Evolutionary conservation across 768 basidiomycete species (phyloP), one percentile per base, ranked within the genome.

Genomic region (Sarcodon sp.): DNA sequence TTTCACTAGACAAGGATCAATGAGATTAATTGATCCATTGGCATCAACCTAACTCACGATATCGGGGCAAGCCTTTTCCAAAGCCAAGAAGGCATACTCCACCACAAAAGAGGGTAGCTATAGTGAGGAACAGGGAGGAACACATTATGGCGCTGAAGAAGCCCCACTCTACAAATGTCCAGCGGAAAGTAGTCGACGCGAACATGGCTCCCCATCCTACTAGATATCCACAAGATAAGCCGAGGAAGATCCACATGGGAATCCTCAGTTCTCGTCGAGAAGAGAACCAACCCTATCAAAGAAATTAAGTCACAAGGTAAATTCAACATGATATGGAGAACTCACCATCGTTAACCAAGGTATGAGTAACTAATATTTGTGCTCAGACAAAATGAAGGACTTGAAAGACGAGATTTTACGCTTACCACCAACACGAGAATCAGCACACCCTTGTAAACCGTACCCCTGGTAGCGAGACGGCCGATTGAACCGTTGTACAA

Each of bases 131-230:
- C 10, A 79, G 76, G 0, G 85, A 82, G 1, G 72, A 64, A 7
- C 68, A 59, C 7, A 76, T 69, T 66, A 83, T 80, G 49, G 81
- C 58, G 44, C 75, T 70, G 62, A 88, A 88, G 69, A 88, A 87
- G 4, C 61, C 61, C 86, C 86, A 89, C 10, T 76, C 76, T 38
- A 69, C 61, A 59, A 83, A 87, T 13, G 78, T 80, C 81, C 83
- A 85, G 43, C 80, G 75, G 72, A 88, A 88, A 3, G 82, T 76
- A 6, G 66, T 67, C 27, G 82, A 77, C 46, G 75, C 65, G 61
- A 90, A 87, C 79, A 87, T 83, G 50, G 77, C 61, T 44, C 79
- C 69, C 80, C 80, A 88, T 36, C 76, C 81, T 35, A 66, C 71
- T 15, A 87, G 67, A 59, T 88, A 85, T 15, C 76, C 60, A 33